Evolutionary conservation across 805 yeast species (phyloP).

Genomic region (Clavispora fructus): DNA sequence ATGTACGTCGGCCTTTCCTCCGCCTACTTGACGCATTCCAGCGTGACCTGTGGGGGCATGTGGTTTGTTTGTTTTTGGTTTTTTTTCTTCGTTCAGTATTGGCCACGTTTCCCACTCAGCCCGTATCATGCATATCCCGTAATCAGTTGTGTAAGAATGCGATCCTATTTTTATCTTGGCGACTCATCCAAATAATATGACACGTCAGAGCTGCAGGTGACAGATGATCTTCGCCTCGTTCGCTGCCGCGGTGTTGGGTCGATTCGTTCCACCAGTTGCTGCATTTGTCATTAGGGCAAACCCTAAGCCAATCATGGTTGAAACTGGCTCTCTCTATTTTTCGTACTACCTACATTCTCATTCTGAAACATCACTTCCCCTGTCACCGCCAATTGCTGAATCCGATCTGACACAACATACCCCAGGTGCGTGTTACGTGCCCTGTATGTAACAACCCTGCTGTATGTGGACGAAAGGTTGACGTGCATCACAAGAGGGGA

Average conservation of each 20-base stretch:
- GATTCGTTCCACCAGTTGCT: too few species aligned
- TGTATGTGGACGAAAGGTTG: background rate
- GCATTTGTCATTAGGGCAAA: too few species aligned
- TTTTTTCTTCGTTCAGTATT: too few species aligned
- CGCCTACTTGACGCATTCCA: background rate
- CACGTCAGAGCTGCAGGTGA: background rate
- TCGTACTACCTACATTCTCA: background rate
- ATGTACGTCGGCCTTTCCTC: background rate
- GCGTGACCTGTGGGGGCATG: background rate
- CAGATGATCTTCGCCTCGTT: background rate
- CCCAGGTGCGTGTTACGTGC: background rate
- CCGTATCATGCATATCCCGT: background rate
- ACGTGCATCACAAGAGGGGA: background rate
- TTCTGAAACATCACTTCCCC: too few species aligned
- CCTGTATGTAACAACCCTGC: background rate
- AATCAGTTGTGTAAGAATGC: too few species aligned
- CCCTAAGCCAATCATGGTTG: too few species aligned
- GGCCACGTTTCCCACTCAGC: background rate
- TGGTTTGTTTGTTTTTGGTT: too few species aligned
- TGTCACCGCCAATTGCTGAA: background rate
- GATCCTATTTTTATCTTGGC: background rate
- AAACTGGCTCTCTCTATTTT: too few species aligned
- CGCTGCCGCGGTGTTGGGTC: background rate
- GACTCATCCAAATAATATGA: background rate
- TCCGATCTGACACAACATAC: background rate